Percentiles rank a stretch among this genome's conserved stretches.
Evolutionary conservation across 2,329 filamentous ascomycete species (phyloP).

Genomic region (Phaeoacremonium minimum): DNA sequence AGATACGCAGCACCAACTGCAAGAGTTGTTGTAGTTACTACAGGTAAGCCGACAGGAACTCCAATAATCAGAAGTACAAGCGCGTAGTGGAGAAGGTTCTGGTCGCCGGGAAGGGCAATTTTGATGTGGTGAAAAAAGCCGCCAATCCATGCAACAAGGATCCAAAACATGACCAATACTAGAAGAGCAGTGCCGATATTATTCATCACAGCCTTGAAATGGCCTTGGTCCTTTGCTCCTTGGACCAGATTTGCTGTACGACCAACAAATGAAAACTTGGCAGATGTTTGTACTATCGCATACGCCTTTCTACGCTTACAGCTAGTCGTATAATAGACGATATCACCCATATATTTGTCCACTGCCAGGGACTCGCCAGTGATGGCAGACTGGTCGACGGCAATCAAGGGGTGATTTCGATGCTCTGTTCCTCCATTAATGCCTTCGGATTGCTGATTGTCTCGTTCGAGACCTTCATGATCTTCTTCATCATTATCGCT

Average conservation of each 20-base stretch:
- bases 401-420: slow-evolving; percentile 7
- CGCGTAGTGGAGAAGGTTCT: slow-evolving; percentile 64
- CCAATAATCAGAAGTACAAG: slow-evolving; percentile 72
- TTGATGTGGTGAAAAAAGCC: slow-evolving; percentile 71
- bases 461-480: slow-evolving; percentile 6
- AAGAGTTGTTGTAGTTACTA: slow-evolving; percentile 73
- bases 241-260: slow-evolving; percentile 70
- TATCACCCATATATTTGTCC: slow-evolving; percentile 74
- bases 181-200: slow-evolving; percentile 71
- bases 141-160: slow-evolving; percentile 71
- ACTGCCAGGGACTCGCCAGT: slow-evolving; percentile 77
- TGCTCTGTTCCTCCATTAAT: slow-evolving; percentile 3
- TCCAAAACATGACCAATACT: slow-evolving; percentile 74
- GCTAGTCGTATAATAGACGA: slow-evolving; percentile 74
- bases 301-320: slow-evolving; percentile 79
- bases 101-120: slow-evolving; percentile 57
- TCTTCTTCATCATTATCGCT: slow-evolving; percentile 8
- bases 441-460: neutral
- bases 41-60: slow-evolving; percentile 75
- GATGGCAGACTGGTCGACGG: slow-evolving; percentile 45
- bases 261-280: slow-evolving; percentile 72
- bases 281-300: slow-evolving; percentile 62
- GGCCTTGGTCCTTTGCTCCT: slow-evolving; percentile 70
- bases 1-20: slow-evolving; percentile 75
- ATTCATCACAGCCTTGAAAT: slow-evolving; percentile 81